Base-by-base conservation (phyloP, 2,329 filamentous ascomycete genomes). In the Sclerotinia trifoliorum region DNA sequence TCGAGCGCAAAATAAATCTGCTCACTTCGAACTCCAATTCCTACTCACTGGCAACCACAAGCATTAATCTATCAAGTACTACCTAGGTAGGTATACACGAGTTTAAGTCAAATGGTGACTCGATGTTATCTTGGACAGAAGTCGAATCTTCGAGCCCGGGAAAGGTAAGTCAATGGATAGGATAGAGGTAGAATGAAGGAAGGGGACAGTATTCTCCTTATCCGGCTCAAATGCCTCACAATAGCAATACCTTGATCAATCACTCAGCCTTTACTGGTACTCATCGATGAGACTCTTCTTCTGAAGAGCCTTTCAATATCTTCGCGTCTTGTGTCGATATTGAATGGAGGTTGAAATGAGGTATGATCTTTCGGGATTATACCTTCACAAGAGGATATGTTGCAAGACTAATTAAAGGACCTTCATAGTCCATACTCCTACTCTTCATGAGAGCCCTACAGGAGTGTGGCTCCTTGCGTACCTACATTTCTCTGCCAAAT, bases 381-480 rank as follows among this genome's bases (percentile, higher is more conserved):
- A 44, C 73, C 76, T 75, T 71, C 72, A 74, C 10, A 72, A 77
- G 77, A 80, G 78, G 78, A 74, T 54, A 73, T 73, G 78, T 80
- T 84, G 82, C 82, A 77, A 84, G 75, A 84, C 66, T 69, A 79
- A 82, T 73, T 39, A 65, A 75, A 70, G 81, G 81, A 81, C 81
- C 81, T 80, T 84, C 82, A 84, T 84, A 84, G 82, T 84, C 83
- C 82, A 82, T 80, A 78, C 80, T 81, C 78, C 77, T 81, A 78
- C 78, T 81, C 81, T 80, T 81, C 76, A 77, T 70, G 77, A 78
- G 78, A 21, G 75, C 74, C 61, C 75, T 74, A 80, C 76, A 80
- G 78, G 78, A 80, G 80, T 80, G 80, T 82, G 82, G 83, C 82
- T 84, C 82, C 82, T 81, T 80, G 80, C 76, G 79, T 79, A 81